Percentiles rank a stretch among this genome's conserved stretches.
These are phyloP conservation scores for Melanogaster broomeanus DNA, from an alignment of 768 basidiomycete genomes.

Conservation along the genomic window DNA sequence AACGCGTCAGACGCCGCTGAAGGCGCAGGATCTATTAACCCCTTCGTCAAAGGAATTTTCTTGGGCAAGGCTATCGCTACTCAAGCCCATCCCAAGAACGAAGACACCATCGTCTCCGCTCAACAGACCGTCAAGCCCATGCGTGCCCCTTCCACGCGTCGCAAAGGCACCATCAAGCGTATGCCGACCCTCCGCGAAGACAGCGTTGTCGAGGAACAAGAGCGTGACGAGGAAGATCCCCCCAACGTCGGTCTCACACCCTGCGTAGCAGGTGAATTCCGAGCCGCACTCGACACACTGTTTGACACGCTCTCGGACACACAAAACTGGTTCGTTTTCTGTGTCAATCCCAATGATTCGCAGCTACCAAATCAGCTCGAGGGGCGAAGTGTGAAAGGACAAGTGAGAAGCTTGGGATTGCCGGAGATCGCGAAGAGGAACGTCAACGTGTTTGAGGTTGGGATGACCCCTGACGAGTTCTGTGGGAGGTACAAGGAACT, in stretches of 20 bases:
- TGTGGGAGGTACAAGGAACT: conserved; percentile 76
- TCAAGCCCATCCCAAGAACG: conserved; percentile 87
- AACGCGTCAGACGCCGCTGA: conserved; percentile 50
- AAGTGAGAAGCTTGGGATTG: conserved; percentile 81
- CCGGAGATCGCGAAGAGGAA: conserved; percentile 73
- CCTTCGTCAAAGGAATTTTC: conserved; percentile 91
- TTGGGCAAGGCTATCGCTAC: conserved; percentile 88
- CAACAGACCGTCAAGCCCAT: conserved; percentile 94
- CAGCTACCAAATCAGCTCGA: conserved; percentile 95
- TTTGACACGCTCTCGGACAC: conserved; percentile 89
- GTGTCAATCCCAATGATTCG: conserved; percentile 92
- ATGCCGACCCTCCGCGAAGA: conserved; percentile 37
- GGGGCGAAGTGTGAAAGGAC: conserved; percentile 87
- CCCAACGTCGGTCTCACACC: conserved; percentile 46
- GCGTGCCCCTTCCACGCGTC: conserved; percentile 86
- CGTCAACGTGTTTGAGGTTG: conserved; percentile 74
- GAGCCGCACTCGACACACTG: conserved; percentile 78
- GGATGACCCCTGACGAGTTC: conserved; percentile 86
- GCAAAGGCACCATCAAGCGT: conserved; percentile 73
- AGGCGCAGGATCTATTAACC: conserved; percentile 79
- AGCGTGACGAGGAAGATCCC: conserved; percentile 48
- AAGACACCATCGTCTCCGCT: conserved; percentile 94
- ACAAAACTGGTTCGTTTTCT: conserved; percentile 90
- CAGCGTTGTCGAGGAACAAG: conserved; percentile 40
- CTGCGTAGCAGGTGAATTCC: conserved; percentile 89